Base-by-base conservation (phyloP, 495 filamentous ascomycete species). In the Trichoderma orchidacearum region DNA sequence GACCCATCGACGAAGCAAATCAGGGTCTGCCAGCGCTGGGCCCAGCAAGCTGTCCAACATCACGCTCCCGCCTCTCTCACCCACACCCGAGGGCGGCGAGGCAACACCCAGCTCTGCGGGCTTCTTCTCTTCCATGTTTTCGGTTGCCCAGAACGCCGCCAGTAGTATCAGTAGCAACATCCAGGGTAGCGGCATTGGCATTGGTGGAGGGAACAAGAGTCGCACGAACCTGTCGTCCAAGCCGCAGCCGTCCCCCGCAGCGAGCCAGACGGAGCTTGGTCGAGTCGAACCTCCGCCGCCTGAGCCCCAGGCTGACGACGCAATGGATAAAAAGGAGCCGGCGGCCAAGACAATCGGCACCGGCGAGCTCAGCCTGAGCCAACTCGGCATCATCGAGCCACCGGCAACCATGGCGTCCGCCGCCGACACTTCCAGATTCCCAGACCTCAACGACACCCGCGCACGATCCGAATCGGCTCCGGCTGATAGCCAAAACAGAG, bases 111-210 rank as follows among this genome's bases (percentile, higher is more conserved):
- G 62, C 54, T 65, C 65, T 21, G 62, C 65, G 15, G 89, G 90
- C 0, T 98, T 98, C 68, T 98, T 98, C 68, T 92, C 89, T 6
- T 87, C 85, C 15, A 85, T 97, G 64, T 88, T 98, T 62, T 90
- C 89, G 30, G 92, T 84, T 29, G 91, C 92, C 15, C 93, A 97
- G 64, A 97, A 87, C 70, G 92, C 94, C 35, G 92, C 93, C n/a
- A 90, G 80, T 61, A 84, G 82, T 2, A 63, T 99, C 4, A 90
- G 80, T 60, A 96, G 81, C 63, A 90, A 79, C 51, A 87, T 97
- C 28, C 67, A 81, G 11, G 90, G 89, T 59, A 79, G 78, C 2
- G 75, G 71, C 32, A 60, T 76, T 12, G 64, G 64, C 34, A 64
- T 66, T 29, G n/a, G n/a, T n/a, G 58, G 64, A 36, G 62, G 68